A percentile compares a stretch with the other conserved stretches of the same genome.
These are phyloP conservation scores for Cadophora malorum DNA, from an alignment of 2,329 filamentous ascomycete genomes.

Conservation along the genomic window DNA sequence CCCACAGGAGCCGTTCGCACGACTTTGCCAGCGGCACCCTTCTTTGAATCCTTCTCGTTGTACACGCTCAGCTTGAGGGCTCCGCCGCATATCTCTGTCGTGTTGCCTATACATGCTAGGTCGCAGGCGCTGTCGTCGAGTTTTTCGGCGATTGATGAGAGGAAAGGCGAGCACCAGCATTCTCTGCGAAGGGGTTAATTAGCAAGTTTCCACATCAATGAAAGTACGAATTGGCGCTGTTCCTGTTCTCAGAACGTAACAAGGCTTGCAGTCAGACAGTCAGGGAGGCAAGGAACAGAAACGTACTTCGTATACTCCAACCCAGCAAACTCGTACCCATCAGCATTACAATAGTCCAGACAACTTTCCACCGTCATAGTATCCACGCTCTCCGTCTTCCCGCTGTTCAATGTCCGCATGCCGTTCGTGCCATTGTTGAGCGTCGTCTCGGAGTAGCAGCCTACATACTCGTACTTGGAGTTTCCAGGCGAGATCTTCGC, in stretches of 20 bases:
- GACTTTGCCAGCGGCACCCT: conserved; percentile 31
- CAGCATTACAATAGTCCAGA: conserved; percentile 33
- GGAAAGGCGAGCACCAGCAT: conserved; percentile 63
- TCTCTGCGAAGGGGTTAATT: conserved; percentile 50
- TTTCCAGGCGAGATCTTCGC: conserved; percentile 32
- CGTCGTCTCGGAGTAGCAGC: conserved; percentile 51
- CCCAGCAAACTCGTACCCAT: conserved; percentile 37
- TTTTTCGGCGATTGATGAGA: conserved; percentile 55
- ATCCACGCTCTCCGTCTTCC: conserved; percentile 29
- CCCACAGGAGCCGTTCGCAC: conserved; percentile 32
- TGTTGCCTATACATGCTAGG: conserved; percentile 60
- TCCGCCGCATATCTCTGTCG: conserved; percentile 60
- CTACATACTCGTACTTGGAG: conserved; percentile 42
- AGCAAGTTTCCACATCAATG: too few relatives aligned
- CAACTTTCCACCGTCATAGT: conserved; percentile 40
- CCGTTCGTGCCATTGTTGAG: conserved; percentile 34
- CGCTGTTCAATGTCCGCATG: conserved; percentile 35
- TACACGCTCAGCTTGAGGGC: conserved; percentile 57
- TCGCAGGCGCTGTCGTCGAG: conserved; percentile 57
- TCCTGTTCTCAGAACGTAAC: too few relatives aligned
- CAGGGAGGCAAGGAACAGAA: neutral
- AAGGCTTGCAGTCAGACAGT: neutral
- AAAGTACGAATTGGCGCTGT: neutral
- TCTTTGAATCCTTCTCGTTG: conserved; percentile 32
- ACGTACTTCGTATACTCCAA: conserved; percentile 43